These are phyloP conservation scores for Apiospora arundinis DNA, from an alignment of 2,329 filamentous ascomycete species.

Conservation along the genomic window DNA sequence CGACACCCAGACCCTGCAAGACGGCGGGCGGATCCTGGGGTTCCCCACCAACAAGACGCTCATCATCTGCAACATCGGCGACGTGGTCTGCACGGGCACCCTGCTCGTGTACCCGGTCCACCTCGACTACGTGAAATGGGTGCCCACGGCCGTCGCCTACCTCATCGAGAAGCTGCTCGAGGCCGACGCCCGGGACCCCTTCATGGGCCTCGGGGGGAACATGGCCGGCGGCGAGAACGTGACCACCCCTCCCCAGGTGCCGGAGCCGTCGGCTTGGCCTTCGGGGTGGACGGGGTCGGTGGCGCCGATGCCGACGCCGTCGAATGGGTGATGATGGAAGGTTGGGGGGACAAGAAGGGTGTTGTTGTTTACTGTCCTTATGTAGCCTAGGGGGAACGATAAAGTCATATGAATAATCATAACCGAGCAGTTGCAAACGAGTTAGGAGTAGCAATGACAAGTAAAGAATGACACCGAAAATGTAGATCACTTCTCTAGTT, in stretches of 20 bases:
- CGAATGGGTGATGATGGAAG: not conserved
- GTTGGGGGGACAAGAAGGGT: too few relatives aligned
- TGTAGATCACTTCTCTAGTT: conserved; percentile 18
- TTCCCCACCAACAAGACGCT: conserved; percentile 45
- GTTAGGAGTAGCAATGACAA: too few relatives aligned
- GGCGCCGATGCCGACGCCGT: not conserved
- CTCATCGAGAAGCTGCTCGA: conserved; percentile 32
- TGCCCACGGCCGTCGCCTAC: conserved; percentile 40
- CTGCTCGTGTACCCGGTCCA: conserved; percentile 44
- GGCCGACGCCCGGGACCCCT: conserved; percentile 30
- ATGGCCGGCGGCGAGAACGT: not conserved
- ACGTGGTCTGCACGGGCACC: conserved; percentile 45
- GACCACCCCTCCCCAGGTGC: not conserved
- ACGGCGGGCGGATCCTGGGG: conserved; percentile 43
- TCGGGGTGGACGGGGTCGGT: not conserved
- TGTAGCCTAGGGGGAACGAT: too few relatives aligned
- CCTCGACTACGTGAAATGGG: conserved; percentile 44
- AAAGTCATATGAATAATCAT: too few relatives aligned
- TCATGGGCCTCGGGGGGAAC: not conserved
- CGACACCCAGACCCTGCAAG: conserved; percentile 43
- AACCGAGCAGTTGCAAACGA: too few relatives aligned
- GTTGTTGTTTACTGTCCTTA: too few relatives aligned
- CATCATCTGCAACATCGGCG: conserved; percentile 49
- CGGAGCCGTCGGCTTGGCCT: not conserved
- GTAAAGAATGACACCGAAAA: too few relatives aligned